phyloP scores from a whole-genome alignment of 805 yeast genomes.

The Saccharomycopsis selenospora region DNA sequence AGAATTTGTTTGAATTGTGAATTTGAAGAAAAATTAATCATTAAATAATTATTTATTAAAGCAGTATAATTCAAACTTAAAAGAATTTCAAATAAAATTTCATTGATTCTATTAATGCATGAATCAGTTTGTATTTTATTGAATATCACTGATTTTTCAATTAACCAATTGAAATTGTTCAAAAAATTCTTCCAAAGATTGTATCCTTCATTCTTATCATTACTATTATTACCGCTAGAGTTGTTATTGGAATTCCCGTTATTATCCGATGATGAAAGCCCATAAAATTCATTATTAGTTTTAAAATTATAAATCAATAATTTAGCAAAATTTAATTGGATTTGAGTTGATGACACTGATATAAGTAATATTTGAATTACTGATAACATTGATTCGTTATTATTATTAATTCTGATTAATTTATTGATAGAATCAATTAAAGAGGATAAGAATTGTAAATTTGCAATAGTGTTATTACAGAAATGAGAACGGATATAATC shows the following conservation, averaged over 20 bases:
- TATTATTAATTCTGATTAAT: slow-evolving; percentile 17
- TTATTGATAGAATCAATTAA: slow-evolving; percentile 17
- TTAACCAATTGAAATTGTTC: slow-evolving; percentile 19
- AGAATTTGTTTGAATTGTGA: slow-evolving; percentile 14
- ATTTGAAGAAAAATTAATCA: slow-evolving; percentile 15
- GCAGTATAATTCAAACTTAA: slow-evolving; percentile 12
- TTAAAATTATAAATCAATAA: slow-evolving; percentile 19
- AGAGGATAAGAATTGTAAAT: slow-evolving; percentile 8
- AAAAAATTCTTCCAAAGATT: slow-evolving; percentile 19
- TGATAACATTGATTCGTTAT: slow-evolving; percentile 18
- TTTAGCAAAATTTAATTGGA: slow-evolving; percentile 20
- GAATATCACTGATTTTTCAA: slow-evolving; percentile 18
- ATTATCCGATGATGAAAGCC: background rate
- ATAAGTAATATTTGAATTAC: slow-evolving; percentile 18
- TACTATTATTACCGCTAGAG: slow-evolving; percentile 1
- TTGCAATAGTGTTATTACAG: slow-evolving; percentile 12
- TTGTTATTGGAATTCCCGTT: slow-evolving; percentile 1
- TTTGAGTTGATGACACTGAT: slow-evolving; percentile 12
- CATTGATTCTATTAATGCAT: slow-evolving; percentile 16
- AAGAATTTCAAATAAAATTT: slow-evolving; percentile 18
- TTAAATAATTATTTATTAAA: slow-evolving; percentile 13
- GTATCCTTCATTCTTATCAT: background rate
- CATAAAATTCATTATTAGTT: slow-evolving; percentile 8
- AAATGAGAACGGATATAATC: slow-evolving; percentile 15
- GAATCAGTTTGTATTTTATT: slow-evolving; percentile 14